These are phyloP conservation scores for Cladophialophora exuberans DNA, from an alignment of 2,329 filamentous ascomycete genomes.

Conservation along the genomic window DNA sequence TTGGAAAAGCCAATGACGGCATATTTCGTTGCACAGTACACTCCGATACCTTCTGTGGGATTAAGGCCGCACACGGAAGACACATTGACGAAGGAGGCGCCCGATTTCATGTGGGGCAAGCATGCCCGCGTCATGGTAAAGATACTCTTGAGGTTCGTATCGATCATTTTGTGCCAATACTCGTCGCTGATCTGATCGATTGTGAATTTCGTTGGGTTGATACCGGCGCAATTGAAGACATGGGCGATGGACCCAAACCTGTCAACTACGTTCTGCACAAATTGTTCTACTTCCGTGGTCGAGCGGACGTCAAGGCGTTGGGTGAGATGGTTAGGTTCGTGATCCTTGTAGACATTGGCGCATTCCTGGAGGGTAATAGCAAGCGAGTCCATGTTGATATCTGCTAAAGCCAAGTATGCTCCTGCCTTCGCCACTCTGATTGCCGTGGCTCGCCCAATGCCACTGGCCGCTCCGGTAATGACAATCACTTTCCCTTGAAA, in stretches of 20 bases:
- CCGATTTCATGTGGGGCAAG: conserved; percentile 43
- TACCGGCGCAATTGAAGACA: conserved; percentile 50
- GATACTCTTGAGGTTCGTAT: conserved; percentile 50
- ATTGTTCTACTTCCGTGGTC: background rate
- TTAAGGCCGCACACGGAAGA: conserved; percentile 41
- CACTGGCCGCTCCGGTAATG: conserved; percentile 53
- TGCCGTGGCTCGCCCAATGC: conserved; percentile 55
- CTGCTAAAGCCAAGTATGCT: conserved; percentile 52
- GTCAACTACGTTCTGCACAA: background rate
- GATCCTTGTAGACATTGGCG: background rate
- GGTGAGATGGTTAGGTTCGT: conserved; percentile 18
- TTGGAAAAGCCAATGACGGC: conserved; percentile 35
- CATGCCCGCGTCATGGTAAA: conserved; percentile 50
- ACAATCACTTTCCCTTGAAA: conserved; percentile 42
- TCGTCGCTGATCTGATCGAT: conserved; percentile 48
- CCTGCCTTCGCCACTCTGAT: conserved; percentile 49
- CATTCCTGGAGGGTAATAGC: conserved; percentile 29
- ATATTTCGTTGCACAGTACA: conserved; percentile 38
- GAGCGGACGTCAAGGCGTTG: conserved; percentile 28
- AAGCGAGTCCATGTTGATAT: conserved; percentile 47
- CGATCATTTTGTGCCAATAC: conserved; percentile 52
- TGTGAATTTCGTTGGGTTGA: conserved; percentile 51
- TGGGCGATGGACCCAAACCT: conserved; percentile 35
- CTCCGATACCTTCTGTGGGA: conserved; percentile 30
- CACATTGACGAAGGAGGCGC: conserved; percentile 45